Percentiles rank a stretch among this genome's conserved stretches.
These are phyloP conservation scores for Aphanoascus verrucosus DNA, from an alignment of 2,329 filamentous ascomycete species.

Conservation along the genomic window DNA sequence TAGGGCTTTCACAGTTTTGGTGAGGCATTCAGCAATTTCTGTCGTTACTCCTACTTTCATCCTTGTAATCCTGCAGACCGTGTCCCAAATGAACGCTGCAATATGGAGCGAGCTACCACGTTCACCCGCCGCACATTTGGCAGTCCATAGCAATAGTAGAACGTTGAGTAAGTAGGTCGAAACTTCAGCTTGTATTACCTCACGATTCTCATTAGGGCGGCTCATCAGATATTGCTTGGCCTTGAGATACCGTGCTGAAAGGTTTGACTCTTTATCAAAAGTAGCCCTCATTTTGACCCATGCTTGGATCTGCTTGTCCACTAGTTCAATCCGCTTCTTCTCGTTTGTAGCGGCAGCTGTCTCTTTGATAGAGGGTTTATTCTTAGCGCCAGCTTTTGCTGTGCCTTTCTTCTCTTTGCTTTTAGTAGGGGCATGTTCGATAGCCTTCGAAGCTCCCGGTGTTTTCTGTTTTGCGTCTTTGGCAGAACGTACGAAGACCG, in stretches of 20 bases:
- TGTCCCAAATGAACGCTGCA: slow-evolving; percentile 40
- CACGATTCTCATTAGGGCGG: slow-evolving; percentile 32
- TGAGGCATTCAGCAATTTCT: slow-evolving; percentile 30
- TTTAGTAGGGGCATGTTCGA: slow-evolving; percentile 15
- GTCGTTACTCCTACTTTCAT: slow-evolving; percentile 33
- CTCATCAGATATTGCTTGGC: slow-evolving; percentile 40
- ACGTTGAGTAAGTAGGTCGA: slow-evolving; percentile 25
- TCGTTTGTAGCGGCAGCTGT: slow-evolving; percentile 18
- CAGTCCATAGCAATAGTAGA: slow-evolving; percentile 18
- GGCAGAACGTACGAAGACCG: slow-evolving; percentile 41
- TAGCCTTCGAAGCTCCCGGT: slow-evolving; percentile 8
- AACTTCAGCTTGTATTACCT: slow-evolving; percentile 37
- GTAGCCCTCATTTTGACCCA: slow-evolving; percentile 10
- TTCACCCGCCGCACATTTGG: slow-evolving; percentile 15
- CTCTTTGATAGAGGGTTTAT: slow-evolving; percentile 13
- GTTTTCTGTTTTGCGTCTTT: slow-evolving; percentile 14
- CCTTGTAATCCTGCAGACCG: slow-evolving; percentile 30
- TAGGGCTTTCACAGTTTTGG: slow-evolving; percentile 24
- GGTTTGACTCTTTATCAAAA: slow-evolving; percentile 38
- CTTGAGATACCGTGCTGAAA: slow-evolving; percentile 40
- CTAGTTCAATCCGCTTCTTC: slow-evolving; percentile 28
- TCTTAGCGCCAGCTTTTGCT: background rate
- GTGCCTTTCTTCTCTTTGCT: slow-evolving; percentile 14
- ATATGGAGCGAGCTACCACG: slow-evolving; percentile 22
- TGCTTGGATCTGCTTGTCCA: slow-evolving; percentile 21